Conservation (phyloP, 176 grass and related monocot genomes). For the Juncus inflexus region DNA sequence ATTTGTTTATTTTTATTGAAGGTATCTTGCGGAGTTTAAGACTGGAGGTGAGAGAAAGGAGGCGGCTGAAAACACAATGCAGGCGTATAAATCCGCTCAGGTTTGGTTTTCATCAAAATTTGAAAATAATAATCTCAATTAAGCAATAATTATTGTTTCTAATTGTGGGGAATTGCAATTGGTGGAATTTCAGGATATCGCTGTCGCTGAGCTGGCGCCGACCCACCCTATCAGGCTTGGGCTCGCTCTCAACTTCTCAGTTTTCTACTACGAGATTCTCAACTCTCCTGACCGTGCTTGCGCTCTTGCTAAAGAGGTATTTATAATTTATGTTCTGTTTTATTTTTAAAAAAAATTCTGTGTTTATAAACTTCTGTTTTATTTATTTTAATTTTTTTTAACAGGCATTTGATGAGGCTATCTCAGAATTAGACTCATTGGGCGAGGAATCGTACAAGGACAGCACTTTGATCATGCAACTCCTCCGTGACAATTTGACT, state of each 20-base stretch:
- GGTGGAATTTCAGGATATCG: conserved; percentile 56
- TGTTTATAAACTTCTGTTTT: not conserved
- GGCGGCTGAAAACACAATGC: conserved; percentile 68
- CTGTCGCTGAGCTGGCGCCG: conserved; percentile 63
- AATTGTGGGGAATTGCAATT: too few relatives aligned
- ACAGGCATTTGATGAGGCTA: conserved; percentile 87
- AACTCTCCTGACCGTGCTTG: conserved; percentile 86
- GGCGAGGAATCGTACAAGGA: conserved; percentile 93
- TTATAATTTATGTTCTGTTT: not conserved
- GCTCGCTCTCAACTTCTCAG: conserved; percentile 85
- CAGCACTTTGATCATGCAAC: conserved; percentile 94
- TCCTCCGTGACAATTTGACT: conserved; percentile 86
- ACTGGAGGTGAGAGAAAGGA: conserved; percentile 63
- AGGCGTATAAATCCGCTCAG: conserved; percentile 77
- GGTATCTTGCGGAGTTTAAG: conserved; percentile 90
- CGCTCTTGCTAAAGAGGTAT: conserved; percentile 84
- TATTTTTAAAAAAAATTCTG: not conserved
- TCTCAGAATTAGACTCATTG: conserved; percentile 76
- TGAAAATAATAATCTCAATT: not conserved
- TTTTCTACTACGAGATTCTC: conserved; percentile 90
- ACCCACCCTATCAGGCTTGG: conserved; percentile 86
- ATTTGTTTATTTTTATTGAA: conserved; percentile 3
- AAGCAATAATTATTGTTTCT: conserved; percentile 6
- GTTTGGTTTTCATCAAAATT: conserved; percentile 34
- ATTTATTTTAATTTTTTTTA: conserved; percentile 1